These are phyloP conservation scores for Rauvolfia tetraphylla DNA, from an alignment of 257 asterid species.

Conservation along the genomic window DNA sequence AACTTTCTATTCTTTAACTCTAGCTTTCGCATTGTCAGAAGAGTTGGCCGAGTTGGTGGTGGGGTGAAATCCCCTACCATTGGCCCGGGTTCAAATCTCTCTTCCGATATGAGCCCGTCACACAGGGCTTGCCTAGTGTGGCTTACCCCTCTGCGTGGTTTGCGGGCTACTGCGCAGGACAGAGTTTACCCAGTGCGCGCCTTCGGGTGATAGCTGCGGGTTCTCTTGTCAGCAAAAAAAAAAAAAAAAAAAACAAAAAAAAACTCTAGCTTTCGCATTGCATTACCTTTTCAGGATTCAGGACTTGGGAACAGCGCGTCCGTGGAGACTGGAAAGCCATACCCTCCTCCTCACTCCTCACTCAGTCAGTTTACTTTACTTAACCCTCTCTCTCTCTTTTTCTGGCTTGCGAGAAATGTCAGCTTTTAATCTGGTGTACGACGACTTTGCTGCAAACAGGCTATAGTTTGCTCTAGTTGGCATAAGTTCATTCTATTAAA, in stretches of 20 bases:
- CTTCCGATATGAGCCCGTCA: too few relatives aligned
- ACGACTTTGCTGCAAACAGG: background rate
- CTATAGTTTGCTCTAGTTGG: slow-evolving; percentile 2
- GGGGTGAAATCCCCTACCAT: too few relatives aligned
- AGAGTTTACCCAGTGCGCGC: too few relatives aligned
- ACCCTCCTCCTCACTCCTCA: background rate
- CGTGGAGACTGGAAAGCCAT: slow-evolving; percentile 8
- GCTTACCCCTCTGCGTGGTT: too few relatives aligned
- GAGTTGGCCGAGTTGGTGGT: too few relatives aligned
- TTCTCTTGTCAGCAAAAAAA: too few relatives aligned
- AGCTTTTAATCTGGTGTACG: slow-evolving; percentile 1
- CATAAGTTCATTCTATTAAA: background rate
- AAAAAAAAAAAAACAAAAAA: too few relatives aligned
- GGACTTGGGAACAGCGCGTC: background rate
- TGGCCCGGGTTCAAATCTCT: too few relatives aligned
- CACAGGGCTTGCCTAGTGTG: too few relatives aligned
- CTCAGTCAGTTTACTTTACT: background rate
- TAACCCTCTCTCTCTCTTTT: background rate
- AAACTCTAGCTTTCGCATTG: slow-evolving; percentile 7
- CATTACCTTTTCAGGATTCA: slow-evolving; percentile 2
- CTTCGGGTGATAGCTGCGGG: too few relatives aligned
- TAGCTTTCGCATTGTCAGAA: slow-evolving; percentile 5
- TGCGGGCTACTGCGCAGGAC: too few relatives aligned
- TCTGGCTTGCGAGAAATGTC: background rate
- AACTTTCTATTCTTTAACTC: too few relatives aligned